These are phyloP conservation scores for Trebouxiophyceae sp. DNA, from an alignment of 163 green algal genomes.

Conservation along the genomic window DNA sequence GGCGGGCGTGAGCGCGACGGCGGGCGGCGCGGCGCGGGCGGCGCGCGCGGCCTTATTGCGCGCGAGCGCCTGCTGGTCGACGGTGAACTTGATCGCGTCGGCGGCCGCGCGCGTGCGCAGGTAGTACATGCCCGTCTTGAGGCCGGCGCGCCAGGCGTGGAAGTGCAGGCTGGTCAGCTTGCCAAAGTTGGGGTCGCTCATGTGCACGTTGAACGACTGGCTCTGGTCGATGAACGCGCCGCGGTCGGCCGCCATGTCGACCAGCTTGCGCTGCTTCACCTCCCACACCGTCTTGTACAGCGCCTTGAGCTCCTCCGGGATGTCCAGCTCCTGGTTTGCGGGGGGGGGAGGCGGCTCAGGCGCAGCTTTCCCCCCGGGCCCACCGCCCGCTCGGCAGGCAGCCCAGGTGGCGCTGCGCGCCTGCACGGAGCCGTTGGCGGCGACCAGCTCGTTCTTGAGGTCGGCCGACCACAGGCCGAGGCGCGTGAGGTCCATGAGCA, in stretches of 20 bases:
- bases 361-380: no score
- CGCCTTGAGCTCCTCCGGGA: slow-evolving; percentile 83
- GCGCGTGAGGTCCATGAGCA: slow-evolving; percentile 89
- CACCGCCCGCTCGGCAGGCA: no score
- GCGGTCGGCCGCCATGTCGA: slow-evolving; percentile 99
- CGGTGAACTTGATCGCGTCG: slow-evolving; percentile 99
- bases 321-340: slow-evolving; percentile 71
- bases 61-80: slow-evolving; percentile 71
- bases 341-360: no score
- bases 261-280: slow-evolving; percentile 93
- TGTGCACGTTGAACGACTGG: slow-evolving; percentile 99
- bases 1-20: neutral
- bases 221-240: slow-evolving; percentile 98
- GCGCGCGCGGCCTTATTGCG: slow-evolving; percentile 24
- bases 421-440: slow-evolving; percentile 85
- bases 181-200: slow-evolving; percentile 97
- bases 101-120: slow-evolving; percentile 88
- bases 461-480: slow-evolving; percentile 85
- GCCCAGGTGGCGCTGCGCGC: slow-evolving; percentile 7
- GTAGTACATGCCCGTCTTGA: slow-evolving; percentile 98
- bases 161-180: slow-evolving; percentile 99
- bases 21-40: neutral
- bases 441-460: slow-evolving; percentile 97
- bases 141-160: slow-evolving; percentile 82
- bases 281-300: slow-evolving; percentile 99